Evolutionary conservation across 2,329 filamentous ascomycete species (phyloP).

Genomic region (Colletotrichum scovillei): DNA sequence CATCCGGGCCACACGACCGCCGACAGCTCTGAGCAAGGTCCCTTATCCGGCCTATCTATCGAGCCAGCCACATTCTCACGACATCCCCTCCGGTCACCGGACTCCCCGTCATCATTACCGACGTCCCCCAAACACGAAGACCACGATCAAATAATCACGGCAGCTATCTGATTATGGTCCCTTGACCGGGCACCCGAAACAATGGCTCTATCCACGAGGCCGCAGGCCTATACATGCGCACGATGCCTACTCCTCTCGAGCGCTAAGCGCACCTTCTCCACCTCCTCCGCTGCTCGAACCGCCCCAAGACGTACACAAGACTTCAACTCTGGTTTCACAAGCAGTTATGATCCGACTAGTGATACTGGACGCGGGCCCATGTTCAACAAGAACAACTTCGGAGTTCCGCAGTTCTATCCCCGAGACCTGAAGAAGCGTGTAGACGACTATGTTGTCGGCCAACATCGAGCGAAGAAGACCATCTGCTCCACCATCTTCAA

Average conservation of each 20-base stretch:
- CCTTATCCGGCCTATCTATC: slow-evolving; percentile 26
- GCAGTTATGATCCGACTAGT: slow-evolving; percentile 66
- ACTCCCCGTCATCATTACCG: background rate
- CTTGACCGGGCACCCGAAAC: slow-evolving; percentile 11
- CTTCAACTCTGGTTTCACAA: slow-evolving; percentile 69
- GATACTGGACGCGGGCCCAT: slow-evolving; percentile 69
- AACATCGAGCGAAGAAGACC: slow-evolving; percentile 93
- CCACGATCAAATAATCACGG: background rate
- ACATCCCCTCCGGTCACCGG: slow-evolving; percentile 31
- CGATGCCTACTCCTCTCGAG: slow-evolving; percentile 28
- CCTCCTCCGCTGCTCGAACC: slow-evolving; percentile 39
- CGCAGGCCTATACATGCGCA: slow-evolving; percentile 32
- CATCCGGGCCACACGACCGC: slow-evolving; percentile 17
- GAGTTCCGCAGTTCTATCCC: slow-evolving; percentile 73
- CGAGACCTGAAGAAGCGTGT: slow-evolving; percentile 86
- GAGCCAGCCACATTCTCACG: slow-evolving; percentile 14
- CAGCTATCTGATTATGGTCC: slow-evolving; percentile 9
- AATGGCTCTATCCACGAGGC: slow-evolving; percentile 33
- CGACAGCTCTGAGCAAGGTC: slow-evolving; percentile 14
- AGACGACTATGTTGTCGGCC: slow-evolving; percentile 96
- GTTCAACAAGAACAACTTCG: slow-evolving; percentile 67
- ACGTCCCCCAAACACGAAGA: background rate
- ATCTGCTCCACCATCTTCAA: slow-evolving; percentile 95
- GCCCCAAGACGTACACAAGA: slow-evolving; percentile 56
- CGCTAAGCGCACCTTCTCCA: slow-evolving; percentile 41